phyloP scores from a whole-genome alignment of 1,139 yeast species.

The Hanseniaspora uvarum region DNA sequence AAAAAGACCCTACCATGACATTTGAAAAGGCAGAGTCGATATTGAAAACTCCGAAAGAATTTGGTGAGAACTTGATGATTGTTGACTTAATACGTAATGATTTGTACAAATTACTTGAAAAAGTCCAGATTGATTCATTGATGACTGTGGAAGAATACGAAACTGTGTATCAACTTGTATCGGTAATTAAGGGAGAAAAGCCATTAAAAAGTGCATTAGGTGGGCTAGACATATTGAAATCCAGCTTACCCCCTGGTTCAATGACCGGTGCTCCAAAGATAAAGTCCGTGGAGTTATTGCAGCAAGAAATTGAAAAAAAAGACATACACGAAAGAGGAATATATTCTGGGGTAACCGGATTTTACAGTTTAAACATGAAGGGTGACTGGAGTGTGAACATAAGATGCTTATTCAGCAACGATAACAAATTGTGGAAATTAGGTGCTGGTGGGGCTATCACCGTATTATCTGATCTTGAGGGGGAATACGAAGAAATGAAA shows the following conservation, averaged over 20 bases:
- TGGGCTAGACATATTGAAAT: constrained; percentile 70
- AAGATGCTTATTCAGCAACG: constrained; percentile 57
- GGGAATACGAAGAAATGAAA: constrained; percentile 89
- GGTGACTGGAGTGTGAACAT: constrained; percentile 97
- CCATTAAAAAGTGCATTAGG: constrained; percentile 33
- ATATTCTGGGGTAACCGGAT: constrained; percentile 92
- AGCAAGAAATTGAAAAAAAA: constrained; percentile 34
- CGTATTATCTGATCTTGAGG: constrained; percentile 65
- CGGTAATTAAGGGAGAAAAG: constrained; percentile 46
- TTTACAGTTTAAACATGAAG: constrained; percentile 79
- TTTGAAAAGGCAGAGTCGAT: constrained; percentile 51
- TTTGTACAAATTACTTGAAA: constrained; percentile 55
- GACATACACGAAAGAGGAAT: constrained; percentile 53
- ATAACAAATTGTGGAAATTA: constrained; percentile 52
- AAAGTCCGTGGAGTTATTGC: constrained; percentile 75
- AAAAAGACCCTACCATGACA: constrained; percentile 46
- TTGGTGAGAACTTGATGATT: constrained; percentile 94
- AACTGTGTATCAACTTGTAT: constrained; percentile 83
- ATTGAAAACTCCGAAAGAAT: constrained; percentile 78
- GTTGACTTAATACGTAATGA: constrained; percentile 93
- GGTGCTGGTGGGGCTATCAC: constrained; percentile 99
- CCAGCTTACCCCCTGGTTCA: constrained; percentile 91
- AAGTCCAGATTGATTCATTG: constrained; percentile 62
- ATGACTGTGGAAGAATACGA: constrained; percentile 90
- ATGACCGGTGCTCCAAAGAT: constrained; percentile 99